Base-by-base conservation (phyloP, 768 basidiomycete species). In the Xerocomellus dryophilus region DNA sequence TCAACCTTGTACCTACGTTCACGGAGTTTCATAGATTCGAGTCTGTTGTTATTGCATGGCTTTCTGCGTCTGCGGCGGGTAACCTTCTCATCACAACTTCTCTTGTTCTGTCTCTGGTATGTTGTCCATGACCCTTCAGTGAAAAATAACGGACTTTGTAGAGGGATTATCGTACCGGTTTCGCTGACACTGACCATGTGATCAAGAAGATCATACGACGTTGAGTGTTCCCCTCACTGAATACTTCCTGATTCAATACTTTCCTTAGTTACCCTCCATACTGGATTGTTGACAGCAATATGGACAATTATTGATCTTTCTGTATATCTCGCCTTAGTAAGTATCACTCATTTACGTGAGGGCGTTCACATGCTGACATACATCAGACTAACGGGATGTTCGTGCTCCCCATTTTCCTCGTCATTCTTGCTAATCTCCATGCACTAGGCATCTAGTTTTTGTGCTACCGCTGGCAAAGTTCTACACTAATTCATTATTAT, bases 1-100 rank as follows among this genome's bases (percentile, higher is more conserved):
- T 69, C 40, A 62, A 57, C 15, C 56, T 67, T 18, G 61, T 71
- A 7, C 63, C 65, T 1, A 55, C 56, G 8, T 74, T 69, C 46
- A 50, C 54, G 1, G 45, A 70, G 34, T 63, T 74, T 46, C 59
- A 66, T 25, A 64, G 51, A 40, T 73, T 74, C 27, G 57, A 71
- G 47, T 53, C 59, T 12, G 50, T 71, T 39, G 68, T 66, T 41
- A 68, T 70, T 32, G 35, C 68, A 9, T 83, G 81, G 81, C 74
- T 83, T 29, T 59, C 73, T 17, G 62, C 75, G 0, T 73, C 78
- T 12, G 76, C 75, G 6, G 64, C 73, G 11, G 73, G 75, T 11
- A 82, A 83, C 60, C 57, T 77, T 8, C 56, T 80, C 10, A 83
- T 83, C 45, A 76, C 82, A 1, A 50, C 62, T 0, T 56, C 72